phyloP scores from a whole-genome alignment of 2,329 filamentous ascomycete genomes.

The Aspergillus quadricinctus region DNA sequence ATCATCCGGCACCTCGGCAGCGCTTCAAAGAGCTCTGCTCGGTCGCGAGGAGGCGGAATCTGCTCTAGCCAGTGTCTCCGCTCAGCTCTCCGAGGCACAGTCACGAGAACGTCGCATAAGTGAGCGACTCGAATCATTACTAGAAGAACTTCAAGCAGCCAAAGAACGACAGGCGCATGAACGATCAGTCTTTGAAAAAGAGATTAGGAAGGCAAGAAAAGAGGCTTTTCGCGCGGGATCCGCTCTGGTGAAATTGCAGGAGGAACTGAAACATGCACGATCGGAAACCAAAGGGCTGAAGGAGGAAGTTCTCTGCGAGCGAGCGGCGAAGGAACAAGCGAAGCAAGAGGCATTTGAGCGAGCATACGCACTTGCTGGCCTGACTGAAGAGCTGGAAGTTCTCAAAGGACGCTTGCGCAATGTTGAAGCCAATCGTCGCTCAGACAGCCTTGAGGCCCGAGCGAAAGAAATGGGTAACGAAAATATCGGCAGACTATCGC shows the following conservation, averaged over 20 bases:
- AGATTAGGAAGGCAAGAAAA: slow-evolving; percentile 52
- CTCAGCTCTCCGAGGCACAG: slow-evolving; percentile 39
- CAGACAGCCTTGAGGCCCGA: slow-evolving; percentile 28
- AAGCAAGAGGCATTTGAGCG: slow-evolving; percentile 47
- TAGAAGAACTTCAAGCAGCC: slow-evolving; percentile 50
- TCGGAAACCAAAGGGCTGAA: slow-evolving; percentile 48
- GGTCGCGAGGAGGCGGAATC: slow-evolving; percentile 46
- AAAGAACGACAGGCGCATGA: slow-evolving; percentile 49
- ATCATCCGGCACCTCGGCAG: slow-evolving; percentile 39
- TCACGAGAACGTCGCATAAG: slow-evolving; percentile 42
- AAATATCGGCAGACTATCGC: slow-evolving; percentile 23
- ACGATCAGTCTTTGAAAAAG: slow-evolving; percentile 52
- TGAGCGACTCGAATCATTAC: slow-evolving; percentile 40
- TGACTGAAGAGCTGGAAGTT: slow-evolving; percentile 42
- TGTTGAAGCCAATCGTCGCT: slow-evolving; percentile 35
- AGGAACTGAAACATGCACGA: slow-evolving; percentile 43
- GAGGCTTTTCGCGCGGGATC: slow-evolving; percentile 56
- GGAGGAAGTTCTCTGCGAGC: slow-evolving; percentile 49
- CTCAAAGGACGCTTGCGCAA: slow-evolving; percentile 40
- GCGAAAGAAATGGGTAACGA: slow-evolving; percentile 29
- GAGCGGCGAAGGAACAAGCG: slow-evolving; percentile 43
- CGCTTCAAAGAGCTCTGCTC: slow-evolving; percentile 41
- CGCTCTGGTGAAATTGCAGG: slow-evolving; percentile 51
- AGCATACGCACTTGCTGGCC: slow-evolving; percentile 42
- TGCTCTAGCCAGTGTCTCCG: slow-evolving; percentile 28